Evolutionary conservation across 2,329 filamentous ascomycete species (phyloP), one percentile per base, ranked within the genome.

Genomic region (Chaetoscypha palmicola): DNA sequence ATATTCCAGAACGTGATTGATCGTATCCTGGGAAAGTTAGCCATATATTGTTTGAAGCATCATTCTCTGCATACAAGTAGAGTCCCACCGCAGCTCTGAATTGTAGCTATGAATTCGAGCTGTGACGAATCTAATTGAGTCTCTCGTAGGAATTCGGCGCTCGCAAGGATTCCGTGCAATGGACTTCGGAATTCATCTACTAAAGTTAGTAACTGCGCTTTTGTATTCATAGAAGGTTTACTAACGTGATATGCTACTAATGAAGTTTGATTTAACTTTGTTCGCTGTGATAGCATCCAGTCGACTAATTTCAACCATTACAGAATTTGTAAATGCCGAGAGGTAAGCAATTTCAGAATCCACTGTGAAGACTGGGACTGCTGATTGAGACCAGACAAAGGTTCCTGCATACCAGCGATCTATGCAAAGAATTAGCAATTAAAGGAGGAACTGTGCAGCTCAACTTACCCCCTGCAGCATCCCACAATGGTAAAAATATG

Each of bases 81-180:
- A 0, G 72, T 75, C 17, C 67, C 63, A 0, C 68, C 68, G 32
- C 71, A 76, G 0, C 63, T 67, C 31, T 73, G 68, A 24, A 76
- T 69, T 0, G 69, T 71, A 7, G 68, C 62, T 0, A 72, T 55
- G 2, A 72, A 62, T 8, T 69, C 67, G 9, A 65, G 60, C 48
- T 76, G 72, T 7, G 65, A 64, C 0, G 60, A 60, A 34, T 64
- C 64, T 2, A 74, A 61, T 0, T 61, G 50, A 0, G 71, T 73
- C 11, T 76, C 71, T 1, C 67, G 64, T 1, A 80, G 55, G 4
- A 77, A 53, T 48, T 77, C 74, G 1, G 66, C 63, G 30, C 64
- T 74, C 0, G 74, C 69, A 0, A 81, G 60, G 20, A 81, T 70
- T 1, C 77, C 78, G 38, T 81, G 77, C 0, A 82, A 62, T 0